phyloP scores from a whole-genome alignment of 2,329 filamentous ascomycete genomes.

The Aspergillus ruber region DNA sequence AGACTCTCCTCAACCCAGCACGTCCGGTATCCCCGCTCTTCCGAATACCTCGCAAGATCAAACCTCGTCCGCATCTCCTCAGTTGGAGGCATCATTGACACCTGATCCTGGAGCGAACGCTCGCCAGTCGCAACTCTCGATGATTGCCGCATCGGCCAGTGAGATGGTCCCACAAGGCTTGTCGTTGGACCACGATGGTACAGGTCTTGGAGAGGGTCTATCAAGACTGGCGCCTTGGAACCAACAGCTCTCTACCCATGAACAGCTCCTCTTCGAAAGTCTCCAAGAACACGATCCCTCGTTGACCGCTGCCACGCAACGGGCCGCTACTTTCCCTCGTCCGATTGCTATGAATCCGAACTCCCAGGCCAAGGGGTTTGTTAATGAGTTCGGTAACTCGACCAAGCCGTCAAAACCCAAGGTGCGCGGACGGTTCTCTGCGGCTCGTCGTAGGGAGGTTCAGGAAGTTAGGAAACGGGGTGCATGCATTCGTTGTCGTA shows the following conservation, averaged over 20 bases:
- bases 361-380: slow-evolving; percentile 33
- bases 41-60: slow-evolving; percentile 27
- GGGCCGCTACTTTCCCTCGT: slow-evolving; percentile 34
- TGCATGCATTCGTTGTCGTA: slow-evolving; percentile 57
- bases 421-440: slow-evolving; percentile 51
- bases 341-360: slow-evolving; percentile 40
- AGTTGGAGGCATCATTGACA: slow-evolving; percentile 27
- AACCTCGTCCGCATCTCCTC: slow-evolving; percentile 28
- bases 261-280: slow-evolving; percentile 35
- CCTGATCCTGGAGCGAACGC: slow-evolving; percentile 30
- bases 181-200: slow-evolving; percentile 28
- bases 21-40: slow-evolving; percentile 25
- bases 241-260: slow-evolving; percentile 31
- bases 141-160: slow-evolving; percentile 42
- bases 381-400: slow-evolving; percentile 35
- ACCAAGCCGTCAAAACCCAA: slow-evolving; percentile 41
- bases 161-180: slow-evolving; percentile 39
- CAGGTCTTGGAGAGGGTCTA: slow-evolving; percentile 21
- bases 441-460: slow-evolving; percentile 52
- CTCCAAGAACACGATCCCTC: slow-evolving; percentile 35
- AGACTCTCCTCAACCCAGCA: slow-evolving; percentile 25
- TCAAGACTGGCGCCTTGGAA: slow-evolving; percentile 27
- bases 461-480: slow-evolving; percentile 55
- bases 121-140: slow-evolving; percentile 38
- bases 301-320: slow-evolving; percentile 33